These are phyloP conservation scores for Kodamaea hsintzibuensis DNA, from an alignment of 805 yeast species.

Conservation along the genomic window DNA sequence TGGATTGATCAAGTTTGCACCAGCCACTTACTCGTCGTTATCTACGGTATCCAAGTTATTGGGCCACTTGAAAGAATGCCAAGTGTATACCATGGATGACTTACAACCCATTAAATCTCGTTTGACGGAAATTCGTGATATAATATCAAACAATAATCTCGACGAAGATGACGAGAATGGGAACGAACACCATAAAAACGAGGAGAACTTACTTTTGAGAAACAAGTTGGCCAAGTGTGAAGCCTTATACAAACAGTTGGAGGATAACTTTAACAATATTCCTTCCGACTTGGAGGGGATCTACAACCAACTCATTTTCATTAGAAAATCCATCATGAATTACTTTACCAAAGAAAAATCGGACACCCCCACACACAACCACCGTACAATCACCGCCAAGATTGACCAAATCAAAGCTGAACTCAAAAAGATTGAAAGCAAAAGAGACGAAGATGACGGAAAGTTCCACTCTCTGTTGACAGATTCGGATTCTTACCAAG, in stretches of 20 bases:
- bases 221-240: conserved; percentile 66
- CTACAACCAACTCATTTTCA: conserved; percentile 59
- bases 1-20: conserved; percentile 86
- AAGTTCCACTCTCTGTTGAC: conserved; percentile 38
- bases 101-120: conserved; percentile 74
- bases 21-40: conserved; percentile 89
- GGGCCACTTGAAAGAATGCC: conserved; percentile 78
- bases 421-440: conserved; percentile 29
- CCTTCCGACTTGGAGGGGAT: conserved; percentile 41
- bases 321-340: conserved; percentile 61
- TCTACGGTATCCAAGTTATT: conserved; percentile 83
- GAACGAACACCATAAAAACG: conserved; percentile 24
- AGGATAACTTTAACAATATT: conserved; percentile 46
- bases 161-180: conserved; percentile 16
- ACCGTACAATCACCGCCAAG: conserved; percentile 13
- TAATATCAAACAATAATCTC: conserved; percentile 40
- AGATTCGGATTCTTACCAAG: conserved; percentile 31
- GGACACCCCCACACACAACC: conserved; percentile 5
- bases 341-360: conserved; percentile 6
- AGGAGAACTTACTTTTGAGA: conserved; percentile 61
- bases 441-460: conserved; percentile 55
- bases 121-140: conserved; percentile 64
- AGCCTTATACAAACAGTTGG: conserved; percentile 56
- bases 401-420: conserved; percentile 22
- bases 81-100: conserved; percentile 83